Conservation (phyloP, 2,329 filamentous ascomycete genomes). For the Fusarium albidum region DNA sequence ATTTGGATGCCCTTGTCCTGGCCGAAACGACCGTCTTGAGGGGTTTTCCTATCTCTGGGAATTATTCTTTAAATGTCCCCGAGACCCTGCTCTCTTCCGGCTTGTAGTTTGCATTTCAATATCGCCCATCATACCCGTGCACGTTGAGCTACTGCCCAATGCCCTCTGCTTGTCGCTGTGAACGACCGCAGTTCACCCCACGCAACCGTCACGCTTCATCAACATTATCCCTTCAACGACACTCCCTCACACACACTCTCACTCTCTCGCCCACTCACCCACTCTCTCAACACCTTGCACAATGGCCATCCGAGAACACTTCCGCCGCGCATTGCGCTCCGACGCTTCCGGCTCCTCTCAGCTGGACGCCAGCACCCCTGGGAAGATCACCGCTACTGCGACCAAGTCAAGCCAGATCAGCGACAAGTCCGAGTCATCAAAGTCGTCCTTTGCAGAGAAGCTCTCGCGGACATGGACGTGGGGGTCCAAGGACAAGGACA, state of each 20-base stretch:
- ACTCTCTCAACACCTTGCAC: conserved; percentile 16
- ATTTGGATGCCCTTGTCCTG: conserved; percentile 29
- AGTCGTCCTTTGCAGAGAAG: conserved; percentile 41
- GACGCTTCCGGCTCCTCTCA: conserved; percentile 44
- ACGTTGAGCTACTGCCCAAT: conserved; percentile 17
- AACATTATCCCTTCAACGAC: conserved; percentile 1
- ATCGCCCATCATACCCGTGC: conserved; percentile 16
- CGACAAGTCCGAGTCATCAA: conserved; percentile 42
- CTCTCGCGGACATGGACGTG: conserved; percentile 45
- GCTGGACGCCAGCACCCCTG: conserved; percentile 42
- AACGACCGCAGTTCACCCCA: conserved; percentile 6
- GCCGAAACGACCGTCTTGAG: conserved; percentile 39
- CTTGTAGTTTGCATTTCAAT: conserved; percentile 20
- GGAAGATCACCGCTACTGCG: conserved; percentile 38
- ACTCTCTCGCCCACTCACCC: conserved; percentile 5
- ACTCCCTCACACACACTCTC: neutral
- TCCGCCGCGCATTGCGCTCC: conserved; percentile 52
- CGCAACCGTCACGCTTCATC: conserved; percentile 6
- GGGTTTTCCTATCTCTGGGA: conserved; percentile 38
- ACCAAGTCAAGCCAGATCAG: conserved; percentile 42
- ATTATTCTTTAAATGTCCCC: conserved; percentile 32
- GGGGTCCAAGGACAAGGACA: conserved; percentile 40
- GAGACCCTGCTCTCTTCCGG: conserved; percentile 21
- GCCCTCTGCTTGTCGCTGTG: conserved; percentile 10
- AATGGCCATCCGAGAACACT: conserved; percentile 54